phyloP scores from a whole-genome alignment of 768 basidiomycete genomes.

The Termitomyces bulborhizus region DNA sequence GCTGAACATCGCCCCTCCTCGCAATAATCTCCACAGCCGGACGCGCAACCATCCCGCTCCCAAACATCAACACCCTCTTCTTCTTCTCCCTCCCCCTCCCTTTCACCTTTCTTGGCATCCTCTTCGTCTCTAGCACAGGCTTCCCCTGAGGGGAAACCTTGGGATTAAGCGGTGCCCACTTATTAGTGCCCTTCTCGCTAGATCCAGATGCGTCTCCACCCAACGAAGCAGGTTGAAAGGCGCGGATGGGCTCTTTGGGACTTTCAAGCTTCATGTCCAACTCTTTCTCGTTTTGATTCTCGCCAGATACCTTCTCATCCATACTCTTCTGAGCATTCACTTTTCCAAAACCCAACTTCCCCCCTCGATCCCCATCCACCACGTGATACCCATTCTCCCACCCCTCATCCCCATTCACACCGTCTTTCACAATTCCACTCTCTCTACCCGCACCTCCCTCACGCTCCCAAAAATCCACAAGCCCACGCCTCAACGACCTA shows the following conservation, averaged over 20 bases:
- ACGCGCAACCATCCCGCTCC: constrained; percentile 94
- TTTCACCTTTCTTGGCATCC: too few relatives aligned
- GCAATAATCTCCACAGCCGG: constrained; percentile 78
- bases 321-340: neutral
- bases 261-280: neutral
- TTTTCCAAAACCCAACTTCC: neutral
- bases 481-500: constrained; percentile 49
- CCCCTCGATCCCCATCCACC: neutral
- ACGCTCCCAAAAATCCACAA: constrained; percentile 36
- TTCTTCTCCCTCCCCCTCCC: constrained; percentile 19
- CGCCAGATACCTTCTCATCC: neutral
- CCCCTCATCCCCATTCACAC: neutral
- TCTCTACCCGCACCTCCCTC: too few relatives aligned
- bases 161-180: too few relatives aligned
- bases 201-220: too few relatives aligned
- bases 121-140: too few relatives aligned
- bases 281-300: too few relatives aligned
- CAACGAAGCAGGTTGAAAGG: too few relatives aligned
- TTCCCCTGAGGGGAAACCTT: too few relatives aligned
- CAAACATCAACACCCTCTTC: constrained; percentile 74
- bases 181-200: too few relatives aligned
- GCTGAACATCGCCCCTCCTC: constrained; percentile 51
- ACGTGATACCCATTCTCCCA: neutral
- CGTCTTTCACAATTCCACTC: too few relatives aligned
- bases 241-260: too few relatives aligned